Base-by-base conservation (phyloP, 2,329 filamentous ascomycete genomes). In the Fusarium algeriense region DNA sequence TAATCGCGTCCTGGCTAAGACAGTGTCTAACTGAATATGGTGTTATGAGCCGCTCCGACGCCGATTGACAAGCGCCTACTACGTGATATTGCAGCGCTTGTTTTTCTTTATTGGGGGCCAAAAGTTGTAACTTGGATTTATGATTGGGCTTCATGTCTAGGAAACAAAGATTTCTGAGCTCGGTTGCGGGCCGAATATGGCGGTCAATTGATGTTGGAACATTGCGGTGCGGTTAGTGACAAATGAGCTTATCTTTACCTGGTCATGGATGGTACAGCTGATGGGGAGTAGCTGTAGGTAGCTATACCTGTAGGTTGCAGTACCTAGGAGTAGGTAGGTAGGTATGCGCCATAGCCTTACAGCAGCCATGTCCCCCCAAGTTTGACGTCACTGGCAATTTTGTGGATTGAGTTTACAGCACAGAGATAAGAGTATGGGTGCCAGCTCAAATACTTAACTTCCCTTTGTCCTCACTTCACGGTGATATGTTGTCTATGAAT, bases 351-450 rank as follows among this genome's bases (percentile, higher is more conserved):
- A n/a, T 50, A 43, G 23, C 30, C 32, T 32, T 26, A 34, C 19
- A 28, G 34, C 30, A 37, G 50, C 26, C 38, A 30, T 34, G 12
- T 40, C 32, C 54, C 60, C 38, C 60, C 53, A 45, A 26, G 28
- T 54, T 71, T 52, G 69, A 71, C 69, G 69, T 71, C 69, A 71
- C 60, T 56, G 41, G 49, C 34, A 64, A 37, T 50, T 38, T 57
- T 69, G 38, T 32, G 26, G 15, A 46, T 52, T 41, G 38, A 58
- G 28, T 23, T 46, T n/a, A 19, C 49, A 50, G 5, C 14, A 19
- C 15, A 45, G 17, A 41, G 28, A 40, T 28, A 15, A 41, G 17
- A 34, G 19, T 20, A 28, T 38, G 11, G 43, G 48, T 2, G 23
- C 41, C 11, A 41, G 40, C 43, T 35, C 26, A 15, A 40, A 57